These are phyloP conservation scores for Suillus alpinus DNA, from an alignment of 768 basidiomycete species.

Conservation along the genomic window DNA sequence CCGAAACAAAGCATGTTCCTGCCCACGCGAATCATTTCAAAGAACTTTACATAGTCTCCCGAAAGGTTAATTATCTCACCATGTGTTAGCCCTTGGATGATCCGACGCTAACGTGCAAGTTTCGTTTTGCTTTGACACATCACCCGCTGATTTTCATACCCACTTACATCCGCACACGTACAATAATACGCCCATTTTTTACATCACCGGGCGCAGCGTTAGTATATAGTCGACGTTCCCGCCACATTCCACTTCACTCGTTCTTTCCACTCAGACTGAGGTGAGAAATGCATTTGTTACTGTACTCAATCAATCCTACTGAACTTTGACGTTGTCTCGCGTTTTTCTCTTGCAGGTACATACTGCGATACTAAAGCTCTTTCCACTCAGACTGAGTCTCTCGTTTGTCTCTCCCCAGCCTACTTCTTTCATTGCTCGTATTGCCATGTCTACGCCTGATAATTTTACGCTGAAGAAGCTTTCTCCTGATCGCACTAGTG, in stretches of 20 bases:
- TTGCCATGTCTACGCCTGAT: slow-evolving; percentile 21
- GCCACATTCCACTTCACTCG: background rate
- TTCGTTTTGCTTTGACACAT: background rate
- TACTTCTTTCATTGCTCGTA: background rate
- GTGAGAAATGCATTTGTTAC: background rate
- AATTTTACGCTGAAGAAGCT: slow-evolving; percentile 28
- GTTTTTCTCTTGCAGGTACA: background rate
- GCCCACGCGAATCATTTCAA: too few relatives aligned
- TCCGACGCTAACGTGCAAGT: background rate
- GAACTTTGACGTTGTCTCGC: background rate
- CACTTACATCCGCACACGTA: background rate
- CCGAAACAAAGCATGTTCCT: too few relatives aligned
- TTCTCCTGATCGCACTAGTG: slow-evolving; percentile 53
- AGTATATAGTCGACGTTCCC: background rate
- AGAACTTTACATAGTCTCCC: background rate
- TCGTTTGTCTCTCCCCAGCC: background rate
- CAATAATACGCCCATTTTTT: background rate
- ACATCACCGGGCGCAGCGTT: background rate
- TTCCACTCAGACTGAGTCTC: background rate
- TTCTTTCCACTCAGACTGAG: background rate
- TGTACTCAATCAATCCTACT: background rate
- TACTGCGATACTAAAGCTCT: background rate
- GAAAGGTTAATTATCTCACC: background rate
- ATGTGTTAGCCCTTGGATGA: slow-evolving; percentile 14
- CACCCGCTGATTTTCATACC: background rate